Conservation (phyloP, 345 rosid genomes). For the Camelina hispida region DNA sequence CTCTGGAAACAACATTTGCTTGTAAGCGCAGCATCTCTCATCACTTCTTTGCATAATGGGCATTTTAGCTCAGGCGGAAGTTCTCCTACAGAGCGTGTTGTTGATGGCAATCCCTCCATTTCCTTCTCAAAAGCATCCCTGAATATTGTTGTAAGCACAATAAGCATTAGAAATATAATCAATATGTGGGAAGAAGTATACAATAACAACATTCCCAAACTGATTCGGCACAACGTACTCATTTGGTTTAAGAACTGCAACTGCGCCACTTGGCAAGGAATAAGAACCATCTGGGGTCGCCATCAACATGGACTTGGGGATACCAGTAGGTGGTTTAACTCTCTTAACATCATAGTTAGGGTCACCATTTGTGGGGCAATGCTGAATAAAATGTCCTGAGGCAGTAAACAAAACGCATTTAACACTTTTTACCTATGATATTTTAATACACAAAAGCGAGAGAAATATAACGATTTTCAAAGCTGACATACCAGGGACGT, state of each 20-base stretch:
- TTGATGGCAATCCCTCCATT: slow-evolving; percentile 92
- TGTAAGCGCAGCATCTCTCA: slow-evolving; percentile 92
- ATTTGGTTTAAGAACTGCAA: slow-evolving; percentile 92
- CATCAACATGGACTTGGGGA: slow-evolving; percentile 98
- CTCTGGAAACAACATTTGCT: slow-evolving; percentile 94
- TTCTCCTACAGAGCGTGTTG: slow-evolving; percentile 87
- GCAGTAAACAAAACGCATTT: slow-evolving; percentile 3
- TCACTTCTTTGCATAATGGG: slow-evolving; percentile 91
- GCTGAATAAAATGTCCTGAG: slow-evolving; percentile 98
- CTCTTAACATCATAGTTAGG: slow-evolving; percentile 88
- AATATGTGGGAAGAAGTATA: background rate
- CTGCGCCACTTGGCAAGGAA: slow-evolving; percentile 96
- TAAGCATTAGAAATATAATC: slow-evolving; percentile 7
- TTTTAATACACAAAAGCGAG: background rate
- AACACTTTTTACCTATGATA: background rate
- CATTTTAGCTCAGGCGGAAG: slow-evolving; percentile 97
- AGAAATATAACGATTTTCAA: background rate
- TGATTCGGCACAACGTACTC: slow-evolving; percentile 61
- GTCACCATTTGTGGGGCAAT: slow-evolving; percentile 98
- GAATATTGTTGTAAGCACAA: slow-evolving; percentile 26
- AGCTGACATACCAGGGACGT: slow-evolving; percentile 77
- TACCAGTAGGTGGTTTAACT: slow-evolving; percentile 95
- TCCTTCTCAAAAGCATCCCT: slow-evolving; percentile 99
- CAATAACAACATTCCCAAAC: slow-evolving; percentile 8
- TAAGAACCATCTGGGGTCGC: slow-evolving; percentile 95